Evolutionary conservation across 1,139 yeast species (phyloP).

Genomic region (Saccharomyces pastorianus): DNA sequence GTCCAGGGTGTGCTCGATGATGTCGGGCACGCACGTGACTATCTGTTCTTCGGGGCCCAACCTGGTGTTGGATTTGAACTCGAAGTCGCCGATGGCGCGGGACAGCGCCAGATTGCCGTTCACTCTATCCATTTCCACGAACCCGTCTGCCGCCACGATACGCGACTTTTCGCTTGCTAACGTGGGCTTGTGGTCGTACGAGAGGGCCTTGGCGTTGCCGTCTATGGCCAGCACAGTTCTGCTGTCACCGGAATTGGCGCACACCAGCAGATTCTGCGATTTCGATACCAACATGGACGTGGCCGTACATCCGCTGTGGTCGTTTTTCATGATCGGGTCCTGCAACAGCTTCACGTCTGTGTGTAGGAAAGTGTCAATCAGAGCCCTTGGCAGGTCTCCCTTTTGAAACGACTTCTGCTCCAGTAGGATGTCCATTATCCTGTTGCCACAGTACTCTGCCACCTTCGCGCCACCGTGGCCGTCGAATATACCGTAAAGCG

Average conservation of each 20-base stretch:
- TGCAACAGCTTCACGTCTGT: conserved; percentile 77
- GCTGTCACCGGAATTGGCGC: conserved; percentile 96
- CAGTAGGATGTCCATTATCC: conserved; percentile 62
- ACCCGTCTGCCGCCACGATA: conserved; percentile 93
- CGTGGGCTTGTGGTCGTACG: conserved; percentile 93
- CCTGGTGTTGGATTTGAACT: conserved; percentile 69
- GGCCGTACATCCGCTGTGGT: conserved; percentile 95
- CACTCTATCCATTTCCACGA: conserved; percentile 91
- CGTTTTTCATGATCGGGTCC: conserved; percentile 54
- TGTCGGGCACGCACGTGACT: conserved; percentile 91
- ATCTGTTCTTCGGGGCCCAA: conserved; percentile 93
- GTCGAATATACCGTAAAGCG: conserved; percentile 91
- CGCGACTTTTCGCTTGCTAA: conserved; percentile 91
- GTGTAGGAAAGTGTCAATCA: conserved; percentile 76
- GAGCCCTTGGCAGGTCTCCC: conserved; percentile 59
- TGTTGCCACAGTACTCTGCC: conserved; percentile 80
- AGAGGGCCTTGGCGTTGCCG: conserved; percentile 82
- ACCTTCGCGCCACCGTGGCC: conserved; percentile 97
- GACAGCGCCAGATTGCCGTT: conserved; percentile 93
- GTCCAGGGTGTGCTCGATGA: conserved; percentile 63
- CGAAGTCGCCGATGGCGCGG: conserved; percentile 95
- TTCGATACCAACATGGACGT: conserved; percentile 65
- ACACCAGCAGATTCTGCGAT: conserved; percentile 34
- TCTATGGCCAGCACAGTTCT: conserved; percentile 82
- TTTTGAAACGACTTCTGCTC: conserved; percentile 49